Evolutionary conservation across 2,329 filamentous ascomycete species (phyloP).

Genomic region (Hypomyces rosellus): DNA sequence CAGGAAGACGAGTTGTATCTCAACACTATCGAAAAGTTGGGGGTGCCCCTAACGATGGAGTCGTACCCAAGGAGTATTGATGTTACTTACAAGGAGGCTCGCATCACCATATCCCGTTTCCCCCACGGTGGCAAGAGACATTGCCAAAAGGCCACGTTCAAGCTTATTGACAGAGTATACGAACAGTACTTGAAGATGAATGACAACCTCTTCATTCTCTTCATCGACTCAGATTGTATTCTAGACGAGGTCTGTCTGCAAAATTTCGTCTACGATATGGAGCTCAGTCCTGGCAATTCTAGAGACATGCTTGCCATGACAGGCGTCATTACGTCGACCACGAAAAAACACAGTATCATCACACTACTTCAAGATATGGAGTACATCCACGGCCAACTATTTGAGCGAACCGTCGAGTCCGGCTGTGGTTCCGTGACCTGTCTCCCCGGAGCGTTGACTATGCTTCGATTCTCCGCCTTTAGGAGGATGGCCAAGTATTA

Average conservation of each 20-base stretch:
- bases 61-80: constrained; percentile 87
- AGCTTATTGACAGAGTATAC: constrained; percentile 89
- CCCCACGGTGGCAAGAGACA: constrained; percentile 89
- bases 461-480: constrained; percentile 93
- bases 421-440: constrained; percentile 92
- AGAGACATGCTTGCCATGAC: constrained; percentile 97
- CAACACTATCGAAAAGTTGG: constrained; percentile 76
- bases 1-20: constrained; percentile 84
- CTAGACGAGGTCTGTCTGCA: constrained; percentile 86
- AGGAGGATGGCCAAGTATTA: constrained; percentile 97
- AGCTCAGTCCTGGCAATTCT: constrained; percentile 86
- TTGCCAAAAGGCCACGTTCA: constrained; percentile 90
- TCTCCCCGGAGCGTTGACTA: constrained; percentile 88
- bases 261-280: constrained; percentile 99
- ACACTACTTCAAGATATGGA: constrained; percentile 97
- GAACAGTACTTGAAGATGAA: constrained; percentile 77
- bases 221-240: constrained; percentile 97
- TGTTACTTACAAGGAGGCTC: constrained; percentile 71
- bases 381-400: constrained; percentile 93
- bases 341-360: constrained; percentile 78
- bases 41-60: constrained; percentile 69
- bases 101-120: constrained; percentile 88
- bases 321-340: constrained; percentile 92
- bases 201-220: constrained; percentile 90
- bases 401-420: constrained; percentile 92